phyloP scores from a whole-genome alignment of 768 basidiomycete genomes.

The Grammothele lineata region DNA sequence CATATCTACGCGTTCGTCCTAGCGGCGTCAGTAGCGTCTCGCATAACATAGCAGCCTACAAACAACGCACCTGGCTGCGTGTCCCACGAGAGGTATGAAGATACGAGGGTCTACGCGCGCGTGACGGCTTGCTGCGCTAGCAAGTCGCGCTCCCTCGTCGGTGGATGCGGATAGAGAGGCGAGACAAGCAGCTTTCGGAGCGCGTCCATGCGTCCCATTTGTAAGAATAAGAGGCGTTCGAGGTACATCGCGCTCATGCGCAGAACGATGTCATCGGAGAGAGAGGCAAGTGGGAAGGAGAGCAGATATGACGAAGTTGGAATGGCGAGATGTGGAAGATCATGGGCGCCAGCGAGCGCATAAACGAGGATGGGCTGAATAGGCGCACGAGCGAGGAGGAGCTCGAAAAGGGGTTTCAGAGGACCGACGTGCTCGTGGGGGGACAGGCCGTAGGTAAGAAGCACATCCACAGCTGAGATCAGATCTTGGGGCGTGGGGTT shows the following conservation, averaged over 20 bases:
- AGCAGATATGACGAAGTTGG: slow-evolving; percentile 32
- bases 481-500: slow-evolving; percentile 21
- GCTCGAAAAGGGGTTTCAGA: slow-evolving; percentile 27
- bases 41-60: too few relatives aligned
- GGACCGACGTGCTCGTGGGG: slow-evolving; percentile 21
- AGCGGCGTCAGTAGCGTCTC: too few relatives aligned
- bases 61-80: slow-evolving; percentile 17
- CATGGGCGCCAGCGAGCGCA: slow-evolving; percentile 30
- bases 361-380: slow-evolving; percentile 34
- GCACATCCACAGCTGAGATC: slow-evolving; percentile 12
- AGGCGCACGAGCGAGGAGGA: slow-evolving; percentile 29
- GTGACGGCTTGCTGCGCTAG: slow-evolving; percentile 15
- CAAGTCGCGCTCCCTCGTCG: slow-evolving; percentile 8
- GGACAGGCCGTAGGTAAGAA: slow-evolving; percentile 21
- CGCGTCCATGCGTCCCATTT: slow-evolving; percentile 28
- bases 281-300: slow-evolving; percentile 24
- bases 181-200: slow-evolving; percentile 24
- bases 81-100: slow-evolving; percentile 20
- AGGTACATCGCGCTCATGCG: slow-evolving; percentile 36
- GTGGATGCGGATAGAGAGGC: slow-evolving; percentile 21
- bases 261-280: slow-evolving; percentile 32
- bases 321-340: slow-evolving; percentile 33
- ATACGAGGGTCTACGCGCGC: slow-evolving; percentile 22
- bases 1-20: too few relatives aligned
- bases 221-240: slow-evolving; percentile 33